Conservation (phyloP, 2,329 filamentous ascomycete species). For the Ophiostoma ips region DNA sequence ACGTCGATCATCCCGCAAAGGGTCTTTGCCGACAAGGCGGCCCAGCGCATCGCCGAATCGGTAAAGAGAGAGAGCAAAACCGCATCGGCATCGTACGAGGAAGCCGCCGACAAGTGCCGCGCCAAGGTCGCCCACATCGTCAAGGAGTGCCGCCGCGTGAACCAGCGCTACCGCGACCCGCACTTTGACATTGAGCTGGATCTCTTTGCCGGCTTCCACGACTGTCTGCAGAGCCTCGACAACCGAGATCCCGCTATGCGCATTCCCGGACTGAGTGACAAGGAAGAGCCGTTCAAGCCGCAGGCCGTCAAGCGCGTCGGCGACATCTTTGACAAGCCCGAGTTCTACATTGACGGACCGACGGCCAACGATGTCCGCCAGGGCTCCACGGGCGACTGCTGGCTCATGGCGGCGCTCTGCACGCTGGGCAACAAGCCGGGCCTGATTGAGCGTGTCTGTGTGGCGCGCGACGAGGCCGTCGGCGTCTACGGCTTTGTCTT, state of each 20-base stretch:
- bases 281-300: conserved; percentile 23
- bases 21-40: conserved; percentile 46
- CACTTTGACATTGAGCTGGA: conserved; percentile 76
- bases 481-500: conserved; percentile 83
- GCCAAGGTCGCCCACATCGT: conserved; percentile 49
- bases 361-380: conserved; percentile 67
- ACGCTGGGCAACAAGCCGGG: conserved; percentile 61
- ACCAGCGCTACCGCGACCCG: conserved; percentile 76
- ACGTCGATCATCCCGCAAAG: conserved; percentile 58
- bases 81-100: conserved; percentile 52
- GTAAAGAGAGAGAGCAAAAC: conserved; percentile 37
- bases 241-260: conserved; percentile 8
- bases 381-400: conserved; percentile 69
- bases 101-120: conserved; percentile 54
- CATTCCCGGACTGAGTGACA: conserved; percentile 5
- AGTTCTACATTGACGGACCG: conserved; percentile 66
- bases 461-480: conserved; percentile 56
- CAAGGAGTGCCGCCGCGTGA: conserved; percentile 56
- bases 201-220: conserved; percentile 42
- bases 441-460: conserved; percentile 59
- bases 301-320: conserved; percentile 52
- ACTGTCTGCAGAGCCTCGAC: conserved; percentile 29
- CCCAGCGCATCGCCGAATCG: conserved; percentile 39
- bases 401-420: conserved; percentile 69
- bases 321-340: conserved; percentile 63